Evolutionary conservation across 129 eudicot species (phyloP), one percentile per base, ranked within the genome.

Genomic region (Scalesia atractyloides): DNA sequence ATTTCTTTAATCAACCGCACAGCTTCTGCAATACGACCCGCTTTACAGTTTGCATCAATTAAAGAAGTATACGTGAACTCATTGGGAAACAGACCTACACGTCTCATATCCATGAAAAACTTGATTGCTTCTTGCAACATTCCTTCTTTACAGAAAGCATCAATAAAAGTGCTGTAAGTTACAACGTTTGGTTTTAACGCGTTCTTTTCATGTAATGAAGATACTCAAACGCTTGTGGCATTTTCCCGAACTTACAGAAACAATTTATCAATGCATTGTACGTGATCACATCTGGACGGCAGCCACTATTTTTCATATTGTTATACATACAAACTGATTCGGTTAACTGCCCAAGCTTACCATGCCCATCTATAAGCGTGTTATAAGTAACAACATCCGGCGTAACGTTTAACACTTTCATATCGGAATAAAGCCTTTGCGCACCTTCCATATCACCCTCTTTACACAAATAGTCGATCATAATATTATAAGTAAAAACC

Each of bases 371-470:
- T 57, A 93, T 86, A 43, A 93, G 87, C 22, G 96, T 79, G 84
- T 93, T 93, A 59, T 89, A 93, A 46, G 98, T 89, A 76, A 93
- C 85, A 84, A 88, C 73, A 73, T 93, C 98, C 0, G 98, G 98
- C 39, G 63, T 53, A 53, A 93, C 18, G 16, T 89, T 81, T 65
- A 59, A 67, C 22, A 74, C 52, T 71, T 90, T 93, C 98, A 93
- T 93, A 66, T 82, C 75, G n/a, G 44, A 20, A 52, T 83, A 88
- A 78, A 87, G 66, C 56, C 79, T 77, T 44, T 19, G 72, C 9
- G 96, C 98, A 76, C 83, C 70, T 60, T 77, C 68, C 75, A 86
- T 18, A 50, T 93, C 96, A 44, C 95, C 90, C 66, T 84, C 90
- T 73, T 89, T 93, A 80, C 97, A 87, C 70, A 83, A 43, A 74